Evolutionary conservation across 805 yeast genomes (phyloP).

Genomic region (Hanseniaspora clermontiae): DNA sequence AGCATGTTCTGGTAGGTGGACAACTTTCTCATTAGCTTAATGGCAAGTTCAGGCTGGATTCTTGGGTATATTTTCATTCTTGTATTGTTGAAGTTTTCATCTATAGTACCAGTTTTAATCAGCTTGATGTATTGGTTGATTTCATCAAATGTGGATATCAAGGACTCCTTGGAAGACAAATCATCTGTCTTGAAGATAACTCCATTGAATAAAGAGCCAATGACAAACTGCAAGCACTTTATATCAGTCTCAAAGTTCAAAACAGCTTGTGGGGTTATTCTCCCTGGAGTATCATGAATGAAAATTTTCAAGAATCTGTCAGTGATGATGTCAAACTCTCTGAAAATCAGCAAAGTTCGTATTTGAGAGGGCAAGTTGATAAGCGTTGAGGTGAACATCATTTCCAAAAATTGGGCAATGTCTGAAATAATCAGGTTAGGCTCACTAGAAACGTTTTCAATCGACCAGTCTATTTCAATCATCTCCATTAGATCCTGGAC

Average conservation of each 20-base stretch:
- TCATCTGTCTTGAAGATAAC: constrained; percentile 3
- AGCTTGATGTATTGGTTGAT: constrained; percentile 69
- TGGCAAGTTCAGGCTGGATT: constrained; percentile 61
- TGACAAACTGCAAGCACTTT: constrained; percentile 51
- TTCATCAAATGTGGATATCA: constrained; percentile 64
- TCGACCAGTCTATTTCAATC: constrained; percentile 76
- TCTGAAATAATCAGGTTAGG: constrained; percentile 71
- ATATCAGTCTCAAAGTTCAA: constrained; percentile 73
- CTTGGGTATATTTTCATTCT: constrained; percentile 61
- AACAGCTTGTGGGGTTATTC: constrained; percentile 46
- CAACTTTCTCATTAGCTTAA: constrained; percentile 45
- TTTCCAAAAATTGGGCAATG: constrained; percentile 71
- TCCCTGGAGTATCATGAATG: constrained; percentile 37
- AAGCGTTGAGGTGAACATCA: constrained; percentile 74
- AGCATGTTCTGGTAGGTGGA: constrained; percentile 19
- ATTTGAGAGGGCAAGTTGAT: constrained; percentile 68
- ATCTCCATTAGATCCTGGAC: constrained; percentile 69
- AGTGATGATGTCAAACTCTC: constrained; percentile 77
- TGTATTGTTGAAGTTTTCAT: constrained; percentile 44
- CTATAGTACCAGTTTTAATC: constrained; percentile 49
- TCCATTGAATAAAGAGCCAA: constrained; percentile 27
- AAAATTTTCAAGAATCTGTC: constrained; percentile 53
- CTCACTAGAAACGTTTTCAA: constrained; percentile 37
- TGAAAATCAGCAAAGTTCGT: constrained; percentile 64
- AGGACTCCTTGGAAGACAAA: constrained; percentile 15